Evolutionary conservation across 768 basidiomycete genomes (phyloP).

Genomic region (Hericium rajendrae): DNA sequence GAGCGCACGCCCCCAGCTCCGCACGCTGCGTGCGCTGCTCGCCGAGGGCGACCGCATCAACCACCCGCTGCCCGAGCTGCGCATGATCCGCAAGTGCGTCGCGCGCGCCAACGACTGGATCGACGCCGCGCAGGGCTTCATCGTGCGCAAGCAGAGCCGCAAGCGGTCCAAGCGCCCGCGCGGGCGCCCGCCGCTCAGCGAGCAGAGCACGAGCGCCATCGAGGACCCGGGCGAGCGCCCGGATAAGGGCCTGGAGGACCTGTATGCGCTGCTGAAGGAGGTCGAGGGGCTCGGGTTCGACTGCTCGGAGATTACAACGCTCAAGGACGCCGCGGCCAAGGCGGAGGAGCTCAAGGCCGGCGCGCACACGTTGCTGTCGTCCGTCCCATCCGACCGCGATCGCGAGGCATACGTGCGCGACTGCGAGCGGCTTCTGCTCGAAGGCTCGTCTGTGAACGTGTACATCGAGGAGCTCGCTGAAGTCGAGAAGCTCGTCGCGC

Average conservation of each 20-base stretch:
- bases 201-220: slow-evolving; percentile 28
- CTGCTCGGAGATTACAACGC: slow-evolving; percentile 56
- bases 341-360: slow-evolving; percentile 56
- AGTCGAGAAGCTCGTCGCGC: slow-evolving; percentile 72
- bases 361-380: slow-evolving; percentile 42
- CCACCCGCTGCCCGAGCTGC: slow-evolving; percentile 61
- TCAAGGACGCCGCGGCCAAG: slow-evolving; percentile 45
- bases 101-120: slow-evolving; percentile 79
- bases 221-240: slow-evolving; percentile 57
- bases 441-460: slow-evolving; percentile 75
- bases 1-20: slow-evolving; percentile 62
- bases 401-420: slow-evolving; percentile 53
- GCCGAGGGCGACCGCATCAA: slow-evolving; percentile 86
- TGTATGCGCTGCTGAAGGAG: slow-evolving; percentile 59
- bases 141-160: slow-evolving; percentile 70
- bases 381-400: slow-evolving; percentile 32
- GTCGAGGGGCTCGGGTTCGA: slow-evolving; percentile 81
- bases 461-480: slow-evolving; percentile 68
- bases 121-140: slow-evolving; percentile 71
- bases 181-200: slow-evolving; percentile 32
- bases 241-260: slow-evolving; percentile 61
- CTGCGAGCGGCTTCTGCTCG: slow-evolving; percentile 60
- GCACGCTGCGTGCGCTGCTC: slow-evolving; percentile 70
- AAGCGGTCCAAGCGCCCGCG: slow-evolving; percentile 59
- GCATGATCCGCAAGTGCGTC: slow-evolving; percentile 69